Percentiles rank a stretch among this genome's conserved stretches.
These are phyloP conservation scores for Claviceps arundinis DNA, from an alignment of 2,329 filamentous ascomycete genomes.

Conservation along the genomic window DNA sequence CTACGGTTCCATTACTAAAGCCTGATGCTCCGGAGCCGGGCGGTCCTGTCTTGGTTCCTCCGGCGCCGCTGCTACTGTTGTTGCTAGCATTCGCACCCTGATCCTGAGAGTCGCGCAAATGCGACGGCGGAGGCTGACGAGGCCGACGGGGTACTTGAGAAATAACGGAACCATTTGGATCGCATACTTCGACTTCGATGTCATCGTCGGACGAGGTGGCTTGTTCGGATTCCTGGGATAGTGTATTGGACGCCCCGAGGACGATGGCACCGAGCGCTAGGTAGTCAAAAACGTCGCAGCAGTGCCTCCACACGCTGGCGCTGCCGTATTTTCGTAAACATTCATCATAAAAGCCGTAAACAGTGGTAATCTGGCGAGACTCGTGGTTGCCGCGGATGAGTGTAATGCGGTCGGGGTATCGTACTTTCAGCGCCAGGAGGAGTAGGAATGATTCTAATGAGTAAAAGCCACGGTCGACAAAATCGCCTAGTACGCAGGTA, in stretches of 20 bases:
- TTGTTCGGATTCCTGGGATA: constrained; percentile 31
- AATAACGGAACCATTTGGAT: constrained; percentile 68
- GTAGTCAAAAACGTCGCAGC: constrained; percentile 96
- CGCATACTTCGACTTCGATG: constrained; percentile 86
- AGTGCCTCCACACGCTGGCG: constrained; percentile 94
- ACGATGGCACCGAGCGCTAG: constrained; percentile 81
- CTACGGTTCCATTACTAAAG: constrained; percentile 47
- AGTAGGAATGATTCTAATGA: constrained; percentile 94
- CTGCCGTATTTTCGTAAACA: constrained; percentile 92
- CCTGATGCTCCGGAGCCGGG: constrained; percentile 70
- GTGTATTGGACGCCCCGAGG: constrained; percentile 64
- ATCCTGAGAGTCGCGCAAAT: constrained; percentile 5
- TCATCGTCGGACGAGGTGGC: constrained; percentile 48
- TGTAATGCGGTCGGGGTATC: constrained; percentile 94
- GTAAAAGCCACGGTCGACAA: constrained; percentile 96
- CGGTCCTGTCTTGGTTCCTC: constrained; percentile 41
- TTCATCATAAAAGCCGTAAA: constrained; percentile 97
- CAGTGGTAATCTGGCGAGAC: constrained; percentile 90
- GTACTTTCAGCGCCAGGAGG: constrained; percentile 88
- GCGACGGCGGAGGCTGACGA: constrained; percentile 6
- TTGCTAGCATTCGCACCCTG: constrained; percentile 10
- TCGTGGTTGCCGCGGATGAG: constrained; percentile 93
- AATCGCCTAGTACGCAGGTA: constrained; percentile 52
- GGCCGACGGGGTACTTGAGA: constrained; percentile 50
- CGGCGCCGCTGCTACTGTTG: constrained; percentile 6